Evolutionary conservation across 75 land plant species (phyloP).

Genomic region (Isoetes taiwanensis): DNA sequence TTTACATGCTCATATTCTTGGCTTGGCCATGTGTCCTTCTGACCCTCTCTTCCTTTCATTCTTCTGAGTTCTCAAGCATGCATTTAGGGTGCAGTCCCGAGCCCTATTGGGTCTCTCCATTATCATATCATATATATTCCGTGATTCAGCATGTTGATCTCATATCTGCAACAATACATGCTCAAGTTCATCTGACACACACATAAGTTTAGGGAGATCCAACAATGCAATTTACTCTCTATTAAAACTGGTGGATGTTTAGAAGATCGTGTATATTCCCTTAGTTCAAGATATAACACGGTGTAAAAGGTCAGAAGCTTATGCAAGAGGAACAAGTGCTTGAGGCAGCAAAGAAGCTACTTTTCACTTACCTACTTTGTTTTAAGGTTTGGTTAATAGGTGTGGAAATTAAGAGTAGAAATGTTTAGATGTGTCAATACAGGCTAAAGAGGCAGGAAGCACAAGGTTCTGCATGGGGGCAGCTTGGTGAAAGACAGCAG

Average conservation of each 20-base stretch:
- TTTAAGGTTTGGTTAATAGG: neutral
- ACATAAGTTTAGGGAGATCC: conserved; percentile 91
- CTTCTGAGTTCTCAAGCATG: too few species aligned
- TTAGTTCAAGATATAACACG: conserved; percentile 89
- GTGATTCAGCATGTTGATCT: too few species aligned
- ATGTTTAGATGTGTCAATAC: neutral
- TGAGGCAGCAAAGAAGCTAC: conserved; percentile 74
- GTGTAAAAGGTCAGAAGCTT: conserved; percentile 65
- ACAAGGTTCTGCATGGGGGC: conserved; percentile 99
- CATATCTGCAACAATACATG: too few species aligned
- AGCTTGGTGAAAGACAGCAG: conserved; percentile 95
- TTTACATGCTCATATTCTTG: too few species aligned
- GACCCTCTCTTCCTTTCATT: too few species aligned
- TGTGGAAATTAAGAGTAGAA: neutral
- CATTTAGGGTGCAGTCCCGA: too few species aligned
- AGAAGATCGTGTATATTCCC: conserved; percentile 96
- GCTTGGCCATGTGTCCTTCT: too few species aligned
- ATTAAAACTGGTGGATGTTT: conserved; percentile 97
- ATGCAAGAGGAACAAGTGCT: conserved; percentile 74
- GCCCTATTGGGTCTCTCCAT: too few species aligned
- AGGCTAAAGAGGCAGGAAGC: conserved; percentile 99
- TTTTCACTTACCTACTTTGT: neutral
- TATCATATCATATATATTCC: too few species aligned
- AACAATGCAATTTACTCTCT: conserved; percentile 92
- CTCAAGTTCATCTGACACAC: conserved; percentile 92